Evolutionary conservation across 257 asterid genomes (phyloP).

Genomic region (Rhazya stricta): DNA sequence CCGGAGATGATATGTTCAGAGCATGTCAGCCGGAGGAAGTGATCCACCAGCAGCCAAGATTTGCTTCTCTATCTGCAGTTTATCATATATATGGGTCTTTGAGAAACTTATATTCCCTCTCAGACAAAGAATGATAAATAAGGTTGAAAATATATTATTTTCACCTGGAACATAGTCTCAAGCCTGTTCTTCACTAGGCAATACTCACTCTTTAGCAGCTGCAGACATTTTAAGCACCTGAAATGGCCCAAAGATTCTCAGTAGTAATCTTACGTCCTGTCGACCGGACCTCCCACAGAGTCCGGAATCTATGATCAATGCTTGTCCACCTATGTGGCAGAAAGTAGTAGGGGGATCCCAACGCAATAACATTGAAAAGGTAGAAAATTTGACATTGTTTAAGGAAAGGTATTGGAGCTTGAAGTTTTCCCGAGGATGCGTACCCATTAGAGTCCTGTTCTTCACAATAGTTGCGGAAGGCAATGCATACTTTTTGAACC

Average conservation of each 20-base stretch:
- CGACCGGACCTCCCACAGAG: too few species aligned
- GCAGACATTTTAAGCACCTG: slow-evolving; percentile 72
- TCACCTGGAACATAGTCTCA: slow-evolving; percentile 66
- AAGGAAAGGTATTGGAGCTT: neutral
- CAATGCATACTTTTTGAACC: slow-evolving; percentile 32
- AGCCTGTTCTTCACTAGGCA: slow-evolving; percentile 63
- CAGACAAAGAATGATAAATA: neutral
- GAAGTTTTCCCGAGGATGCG: slow-evolving; percentile 14
- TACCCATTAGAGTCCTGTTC: slow-evolving; percentile 68
- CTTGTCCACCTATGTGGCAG: too few species aligned
- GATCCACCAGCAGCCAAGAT: slow-evolving; percentile 37
- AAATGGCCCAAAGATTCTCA: slow-evolving; percentile 2
- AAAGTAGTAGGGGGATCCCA: neutral
- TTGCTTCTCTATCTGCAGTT: slow-evolving; percentile 37
- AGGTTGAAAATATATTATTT: neutral
- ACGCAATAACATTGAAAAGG: neutral
- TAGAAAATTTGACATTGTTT: neutral
- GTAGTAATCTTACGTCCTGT: too few species aligned
- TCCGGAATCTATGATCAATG: too few species aligned
- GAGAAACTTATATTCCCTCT: neutral
- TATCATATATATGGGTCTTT: neutral
- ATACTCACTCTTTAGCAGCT: slow-evolving; percentile 58
- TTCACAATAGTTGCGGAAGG: slow-evolving; percentile 62
- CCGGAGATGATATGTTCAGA: neutral
- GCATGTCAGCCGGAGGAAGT: slow-evolving; percentile 22